Base-by-base conservation (phyloP, 176 grass and related monocot genomes). In the Echinochloa phyllopogon region DNA sequence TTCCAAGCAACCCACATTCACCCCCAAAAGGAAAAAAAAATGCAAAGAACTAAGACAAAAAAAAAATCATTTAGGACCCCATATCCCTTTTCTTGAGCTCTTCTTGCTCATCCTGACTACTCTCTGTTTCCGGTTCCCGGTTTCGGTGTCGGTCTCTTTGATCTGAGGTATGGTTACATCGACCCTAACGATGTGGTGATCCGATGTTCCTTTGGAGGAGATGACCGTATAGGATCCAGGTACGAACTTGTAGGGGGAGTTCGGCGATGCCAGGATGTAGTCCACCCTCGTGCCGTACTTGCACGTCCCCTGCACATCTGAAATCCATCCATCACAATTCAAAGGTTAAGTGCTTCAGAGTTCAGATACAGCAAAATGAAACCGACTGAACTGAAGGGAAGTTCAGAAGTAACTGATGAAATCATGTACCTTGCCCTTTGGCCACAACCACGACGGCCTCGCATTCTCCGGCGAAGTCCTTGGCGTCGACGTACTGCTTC, bases 231-330 rank as follows among this genome's bases (percentile, higher is more conserved):
- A 97, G 21, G 94, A 97, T 24, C 92, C 94, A 18, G 94, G 94
- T 24, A 92, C 82, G 36, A 97, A 94, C 74, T 86, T 94, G 87
- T 94, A 94, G 33, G 87, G 82, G 4, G 79, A 95, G 82, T 86
- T 79, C 21, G 93, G 96, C 50, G 96, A 98, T 0, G 93, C 87
- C 16, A 99, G 64, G 10, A 99, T 89, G 78, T 96, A 99, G 64
- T 99, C 96, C 81, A 99, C 83, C 88, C 96, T 90, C 29, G 96
- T 99, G 40, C 96, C 93, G 63, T 96, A 96, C 65, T 96, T 99
- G 83, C 94, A 96, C 27, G 96, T 96, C 80, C 96, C 96, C 88
- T 98, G 96, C 72, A 98, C 96, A 56, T 98, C 96, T 98, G 85
- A 24, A 58, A 50, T 50, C 37, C 20, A 60, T 76, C 16, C 20